Base-by-base conservation (phyloP, 73 alveolate genomes). In the Tetrahymena thermophila region DNA sequence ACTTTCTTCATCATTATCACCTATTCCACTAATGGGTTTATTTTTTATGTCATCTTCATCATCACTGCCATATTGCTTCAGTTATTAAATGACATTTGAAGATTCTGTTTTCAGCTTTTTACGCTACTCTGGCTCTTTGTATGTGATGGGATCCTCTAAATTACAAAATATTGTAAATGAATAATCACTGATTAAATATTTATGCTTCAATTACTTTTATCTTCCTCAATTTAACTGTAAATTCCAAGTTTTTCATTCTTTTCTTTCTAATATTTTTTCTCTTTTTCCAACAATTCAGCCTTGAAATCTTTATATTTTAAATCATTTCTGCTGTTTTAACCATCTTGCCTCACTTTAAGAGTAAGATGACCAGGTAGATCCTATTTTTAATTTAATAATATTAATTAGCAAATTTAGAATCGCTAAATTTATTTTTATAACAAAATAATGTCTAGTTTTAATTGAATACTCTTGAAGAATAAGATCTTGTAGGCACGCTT, bases 351-450 rank as follows among this genome's bases (percentile, higher is more conserved):
- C 40, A 97, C 94, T 97, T 99, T 99, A 34, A 99, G 95, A 34
- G 84, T 96, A 15, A 98, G 95, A 95, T 99, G 98, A 55, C 99
- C 99, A 31, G 99, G 99, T 85, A 99, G 93, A 94, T 99, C 99
- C 96, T 71, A 5, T 71, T 25, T 71, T 71, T 40, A 7, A 6
- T 6, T 40, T 8, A 40, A 71, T 71, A 17, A 71, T n/a, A 19
- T 28, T 71, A 71, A 28, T 31, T 4, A 19, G 9, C 4, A 71
- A 19, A 71, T 71, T 3, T 71, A 23, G 89, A 31, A 8, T 71
- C 35, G 31, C 35, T 71, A 28, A 28, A 28, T 19, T 23, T 0
- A 4, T 19, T 71, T 71, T 71, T 71, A 71, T 71, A 71, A 71
- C 31, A n/a, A 71, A 13, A 13, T 71, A 71, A 71, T 71, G 89